phyloP scores from a whole-genome alignment of 2,329 filamentous ascomycete species.

The Microsporum canis region DNA sequence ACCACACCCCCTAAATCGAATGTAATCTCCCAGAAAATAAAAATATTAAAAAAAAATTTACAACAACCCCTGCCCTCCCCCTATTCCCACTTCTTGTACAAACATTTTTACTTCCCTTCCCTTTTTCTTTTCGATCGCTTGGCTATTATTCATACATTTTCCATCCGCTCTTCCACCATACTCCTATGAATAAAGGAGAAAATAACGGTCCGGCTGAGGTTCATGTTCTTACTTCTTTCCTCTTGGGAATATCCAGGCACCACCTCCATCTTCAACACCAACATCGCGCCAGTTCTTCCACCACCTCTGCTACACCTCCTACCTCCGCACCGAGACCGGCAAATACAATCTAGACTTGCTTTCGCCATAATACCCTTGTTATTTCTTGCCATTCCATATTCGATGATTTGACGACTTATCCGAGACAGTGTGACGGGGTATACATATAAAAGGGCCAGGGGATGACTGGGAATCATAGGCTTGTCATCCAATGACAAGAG shows the following conservation, averaged over 20 bases:
- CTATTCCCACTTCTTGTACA: background rate
- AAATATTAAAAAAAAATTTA: background rate
- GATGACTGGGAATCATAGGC: background rate
- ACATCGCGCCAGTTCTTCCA: background rate
- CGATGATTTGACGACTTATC: slow-evolving; percentile 4
- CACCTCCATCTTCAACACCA: background rate
- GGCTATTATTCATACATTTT: background rate
- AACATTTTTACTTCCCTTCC: background rate
- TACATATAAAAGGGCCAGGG: background rate
- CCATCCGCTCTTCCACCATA: background rate
- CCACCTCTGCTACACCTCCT: background rate
- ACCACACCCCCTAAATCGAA: background rate
- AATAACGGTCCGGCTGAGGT: slow-evolving; percentile 2
- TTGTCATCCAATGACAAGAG: background rate
- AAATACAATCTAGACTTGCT: slow-evolving; percentile 1
- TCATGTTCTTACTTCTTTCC: slow-evolving; percentile 6
- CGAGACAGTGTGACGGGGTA: slow-evolving; percentile 1
- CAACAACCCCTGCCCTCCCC: background rate
- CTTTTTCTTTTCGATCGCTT: background rate
- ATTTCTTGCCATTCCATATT: background rate
- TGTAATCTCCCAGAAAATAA: background rate
- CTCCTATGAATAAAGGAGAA: background rate
- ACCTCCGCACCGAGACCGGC: slow-evolving; percentile 1
- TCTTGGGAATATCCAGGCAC: slow-evolving; percentile 2
- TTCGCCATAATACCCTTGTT: slow-evolving; percentile 1